Percentiles rank a stretch among this genome's conserved stretches.
Evolutionary conservation across 225 moss, liverwort and hornwort genomes (phyloP).

Genomic region (Physcomitrium patens): DNA sequence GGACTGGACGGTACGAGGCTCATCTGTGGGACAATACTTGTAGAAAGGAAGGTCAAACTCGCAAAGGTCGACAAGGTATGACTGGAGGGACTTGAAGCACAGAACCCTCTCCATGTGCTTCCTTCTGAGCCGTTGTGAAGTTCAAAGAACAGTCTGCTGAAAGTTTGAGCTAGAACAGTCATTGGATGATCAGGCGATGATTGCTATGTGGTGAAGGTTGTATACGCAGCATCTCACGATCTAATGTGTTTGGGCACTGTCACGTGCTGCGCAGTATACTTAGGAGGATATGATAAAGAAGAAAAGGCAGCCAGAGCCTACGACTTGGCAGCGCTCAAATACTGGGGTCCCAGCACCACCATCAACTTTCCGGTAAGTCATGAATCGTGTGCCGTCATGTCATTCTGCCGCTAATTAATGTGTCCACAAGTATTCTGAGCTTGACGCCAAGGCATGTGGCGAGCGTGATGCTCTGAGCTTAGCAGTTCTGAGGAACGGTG

Average conservation of each 20-base stretch:
- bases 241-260: neutral
- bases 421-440: too few species aligned
- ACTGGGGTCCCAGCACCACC: slow-evolving; percentile 72
- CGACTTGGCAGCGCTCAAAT: slow-evolving; percentile 71
- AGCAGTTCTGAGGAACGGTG: neutral
- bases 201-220: too few species aligned
- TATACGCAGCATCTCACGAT: neutral
- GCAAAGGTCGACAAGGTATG: slow-evolving; percentile 69
- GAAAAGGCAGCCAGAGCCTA: slow-evolving; percentile 75
- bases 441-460: too few species aligned
- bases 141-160: too few species aligned
- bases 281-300: slow-evolving; percentile 78
- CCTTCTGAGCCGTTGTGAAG: too few species aligned
- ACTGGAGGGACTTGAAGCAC: neutral
- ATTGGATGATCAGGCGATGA: too few species aligned
- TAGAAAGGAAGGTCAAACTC: slow-evolving; percentile 67
- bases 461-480: too few species aligned
- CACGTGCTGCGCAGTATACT: neutral
- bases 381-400: neutral
- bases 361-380: slow-evolving; percentile 70
- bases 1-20: slow-evolving; percentile 78
- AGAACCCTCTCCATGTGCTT: too few species aligned
- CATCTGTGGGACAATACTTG: slow-evolving; percentile 75
- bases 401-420: neutral
- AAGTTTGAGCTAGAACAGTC: too few species aligned